Percentiles rank a stretch among this genome's conserved stretches.
phyloP scores from a whole-genome alignment of 2,329 filamentous ascomycete species.

The Fusarium sp. region DNA sequence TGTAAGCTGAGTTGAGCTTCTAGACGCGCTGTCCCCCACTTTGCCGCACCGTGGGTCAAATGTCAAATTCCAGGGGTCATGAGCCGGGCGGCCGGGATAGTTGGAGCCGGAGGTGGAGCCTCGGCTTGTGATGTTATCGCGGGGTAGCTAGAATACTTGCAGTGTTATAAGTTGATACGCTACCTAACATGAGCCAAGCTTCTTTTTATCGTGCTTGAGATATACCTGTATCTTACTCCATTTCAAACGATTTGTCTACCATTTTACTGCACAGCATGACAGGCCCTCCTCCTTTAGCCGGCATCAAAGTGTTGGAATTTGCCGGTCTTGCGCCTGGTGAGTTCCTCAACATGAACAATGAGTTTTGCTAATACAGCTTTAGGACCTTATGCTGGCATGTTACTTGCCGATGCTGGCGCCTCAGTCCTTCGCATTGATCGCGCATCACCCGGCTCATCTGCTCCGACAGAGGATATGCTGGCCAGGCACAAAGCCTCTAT shows the following conservation, averaged over 20 bases:
- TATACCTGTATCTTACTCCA: neutral
- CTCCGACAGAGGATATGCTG: slow-evolving; percentile 76
- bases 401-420: slow-evolving; percentile 91
- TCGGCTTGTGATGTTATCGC: slow-evolving; percentile 38
- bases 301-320: slow-evolving; percentile 70
- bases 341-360: slow-evolving; percentile 6
- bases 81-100: neutral
- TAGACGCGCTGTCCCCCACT: slow-evolving; percentile 13
- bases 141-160: slow-evolving; percentile 18
- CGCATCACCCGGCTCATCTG: slow-evolving; percentile 59
- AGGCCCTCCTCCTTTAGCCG: slow-evolving; percentile 56
- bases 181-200: neutral
- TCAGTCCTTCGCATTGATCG: slow-evolving; percentile 89
- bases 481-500: slow-evolving; percentile 86
- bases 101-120: slow-evolving; percentile 29
- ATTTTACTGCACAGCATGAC: slow-evolving; percentile 41
- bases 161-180: neutral
- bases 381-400: slow-evolving; percentile 90
- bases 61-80: neutral
- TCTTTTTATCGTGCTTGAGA: neutral
- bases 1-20: slow-evolving; percentile 5
- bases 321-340: slow-evolving; percentile 72
- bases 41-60: slow-evolving; percentile 1
- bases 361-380: neutral
- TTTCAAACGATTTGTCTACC: neutral